Evolutionary conservation across 257 asterid genomes (phyloP).

Genomic region (Eucommia ulmoides): DNA sequence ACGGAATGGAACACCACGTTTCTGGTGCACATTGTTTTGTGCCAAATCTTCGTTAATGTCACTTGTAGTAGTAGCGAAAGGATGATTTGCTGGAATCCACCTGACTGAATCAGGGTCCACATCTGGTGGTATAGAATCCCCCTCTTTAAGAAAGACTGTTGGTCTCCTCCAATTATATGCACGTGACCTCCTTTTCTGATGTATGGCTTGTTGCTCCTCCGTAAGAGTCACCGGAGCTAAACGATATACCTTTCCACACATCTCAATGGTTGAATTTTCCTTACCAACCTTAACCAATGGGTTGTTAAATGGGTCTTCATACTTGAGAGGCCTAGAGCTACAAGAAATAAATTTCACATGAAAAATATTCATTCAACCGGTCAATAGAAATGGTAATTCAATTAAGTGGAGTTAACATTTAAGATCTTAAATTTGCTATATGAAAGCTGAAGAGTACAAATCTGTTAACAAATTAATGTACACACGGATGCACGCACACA

Average conservation of each 20-base stretch:
- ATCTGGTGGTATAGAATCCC: slow-evolving; percentile 86
- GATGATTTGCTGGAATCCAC: slow-evolving; percentile 99
- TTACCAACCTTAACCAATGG: slow-evolving; percentile 89
- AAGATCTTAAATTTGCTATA: too few species aligned
- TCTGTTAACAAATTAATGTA: background rate
- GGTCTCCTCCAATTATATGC: slow-evolving; percentile 99
- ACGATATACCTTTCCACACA: slow-evolving; percentile 93
- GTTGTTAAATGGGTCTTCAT: slow-evolving; percentile 93
- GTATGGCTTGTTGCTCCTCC: slow-evolving; percentile 60
- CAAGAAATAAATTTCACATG: slow-evolving; percentile 2
- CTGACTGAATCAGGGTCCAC: slow-evolving; percentile 97
- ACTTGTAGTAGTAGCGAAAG: slow-evolving; percentile 92
- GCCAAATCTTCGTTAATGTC: slow-evolving; percentile 94
- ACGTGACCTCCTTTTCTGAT: slow-evolving; percentile 89
- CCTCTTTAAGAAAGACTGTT: slow-evolving; percentile 85
- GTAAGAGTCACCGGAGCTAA: slow-evolving; percentile 93
- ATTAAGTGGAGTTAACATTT: too few species aligned
- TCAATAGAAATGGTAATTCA: too few species aligned
- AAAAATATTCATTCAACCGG: too few species aligned
- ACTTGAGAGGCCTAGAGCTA: slow-evolving; percentile 85
- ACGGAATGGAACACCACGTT: slow-evolving; percentile 95
- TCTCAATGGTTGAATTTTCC: slow-evolving; percentile 79
- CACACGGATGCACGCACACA: too few species aligned
- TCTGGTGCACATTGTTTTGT: slow-evolving; percentile 79
- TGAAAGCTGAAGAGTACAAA: background rate